Percentiles rank a stretch among this genome's conserved stretches.
These are phyloP conservation scores for Leccinum subgranulosum DNA, from an alignment of 768 basidiomycete genomes.

Conservation along the genomic window DNA sequence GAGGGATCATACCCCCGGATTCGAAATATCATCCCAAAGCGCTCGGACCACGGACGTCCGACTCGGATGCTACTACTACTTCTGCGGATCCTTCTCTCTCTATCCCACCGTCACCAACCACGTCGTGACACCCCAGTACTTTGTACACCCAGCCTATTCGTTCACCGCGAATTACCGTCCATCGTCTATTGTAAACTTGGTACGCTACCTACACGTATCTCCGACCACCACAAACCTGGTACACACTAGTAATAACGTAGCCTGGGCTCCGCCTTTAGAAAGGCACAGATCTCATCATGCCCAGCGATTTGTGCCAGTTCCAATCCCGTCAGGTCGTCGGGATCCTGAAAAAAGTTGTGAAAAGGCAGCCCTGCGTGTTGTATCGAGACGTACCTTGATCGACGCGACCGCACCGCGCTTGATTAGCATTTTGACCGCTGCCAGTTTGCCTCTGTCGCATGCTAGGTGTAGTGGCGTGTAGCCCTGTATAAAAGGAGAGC, in stretches of 20 bases:
- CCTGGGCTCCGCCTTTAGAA: conserved; percentile 10
- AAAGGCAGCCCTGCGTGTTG: not conserved
- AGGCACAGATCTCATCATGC: conserved; percentile 49
- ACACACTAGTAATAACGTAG: conserved; percentile 17
- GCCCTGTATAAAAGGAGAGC: conserved; percentile 49
- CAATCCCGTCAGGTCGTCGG: conserved; percentile 58
- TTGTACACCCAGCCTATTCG: not conserved
- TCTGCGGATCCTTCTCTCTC: not conserved
- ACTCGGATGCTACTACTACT: not conserved
- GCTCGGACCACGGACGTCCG: conserved; percentile 15
- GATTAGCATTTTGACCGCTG: conserved; percentile 57
- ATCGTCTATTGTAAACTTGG: not conserved
- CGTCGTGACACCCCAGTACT: conserved; percentile 10
- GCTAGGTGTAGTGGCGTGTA: conserved; percentile 88
- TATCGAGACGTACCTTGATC: conserved; percentile 50
- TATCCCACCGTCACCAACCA: not conserved
- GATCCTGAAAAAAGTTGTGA: conserved; percentile 45
- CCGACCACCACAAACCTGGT: conserved; percentile 5
- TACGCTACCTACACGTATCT: conserved; percentile 1
- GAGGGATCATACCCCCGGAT: conserved; percentile 55
- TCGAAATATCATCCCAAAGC: conserved; percentile 52
- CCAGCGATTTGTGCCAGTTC: conserved; percentile 60
- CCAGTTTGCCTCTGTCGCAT: conserved; percentile 70
- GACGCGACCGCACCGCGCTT: conserved; percentile 58
- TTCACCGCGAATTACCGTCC: not conserved